Base-by-base conservation (phyloP, 805 yeast genomes). In the Blastobotrys attinorum region DNA sequence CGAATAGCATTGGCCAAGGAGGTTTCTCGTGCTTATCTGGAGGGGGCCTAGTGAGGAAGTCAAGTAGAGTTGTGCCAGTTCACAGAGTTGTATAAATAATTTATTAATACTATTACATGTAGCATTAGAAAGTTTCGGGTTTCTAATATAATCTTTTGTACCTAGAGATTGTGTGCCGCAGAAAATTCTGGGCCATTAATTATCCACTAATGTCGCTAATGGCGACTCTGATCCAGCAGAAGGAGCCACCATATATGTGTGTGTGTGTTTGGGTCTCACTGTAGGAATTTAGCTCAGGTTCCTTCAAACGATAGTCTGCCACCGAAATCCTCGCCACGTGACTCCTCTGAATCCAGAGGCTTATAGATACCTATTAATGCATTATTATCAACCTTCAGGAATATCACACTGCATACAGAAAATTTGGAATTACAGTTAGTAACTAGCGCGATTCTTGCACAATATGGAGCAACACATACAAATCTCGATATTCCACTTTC, bases 11-110 rank as follows among this genome's bases (percentile, higher is more conserved):
- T 57, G 17, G 52, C 58, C 11, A 40, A 35, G 16, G 57, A 53
- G 34, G 36, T 55, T 13, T 50, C 60, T 11, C 38, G 56, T 15
- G 58, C 58, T 18, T 52, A 43, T 34, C 42, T 50, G 4, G 53
- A 51, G 18, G 53, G 45, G 18, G 25, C 43, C 22, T 37, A 31
- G 43, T 32, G 6, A n/a, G 15, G 16, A 13, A 33, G 11, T 11
- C 5, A 5, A 16, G 21, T 15, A 23, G 17, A 37, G n/a, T n/a
- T n/a, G n/a, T n/a, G n/a, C n/a, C n/a, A n/a, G n/a, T n/a, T n/a
- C n/a, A n/a, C n/a, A n/a, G n/a, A n/a, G n/a, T n/a, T n/a, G n/a
- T n/a, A n/a, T n/a, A n/a, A n/a, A n/a, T n/a, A n/a, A n/a, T n/a
- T n/a, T n/a, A n/a, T n/a, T n/a, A n/a, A n/a, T 16, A 33, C n/a